Conservation (phyloP, 306 rosid genomes). For the Bauhinia variegata region DNA sequence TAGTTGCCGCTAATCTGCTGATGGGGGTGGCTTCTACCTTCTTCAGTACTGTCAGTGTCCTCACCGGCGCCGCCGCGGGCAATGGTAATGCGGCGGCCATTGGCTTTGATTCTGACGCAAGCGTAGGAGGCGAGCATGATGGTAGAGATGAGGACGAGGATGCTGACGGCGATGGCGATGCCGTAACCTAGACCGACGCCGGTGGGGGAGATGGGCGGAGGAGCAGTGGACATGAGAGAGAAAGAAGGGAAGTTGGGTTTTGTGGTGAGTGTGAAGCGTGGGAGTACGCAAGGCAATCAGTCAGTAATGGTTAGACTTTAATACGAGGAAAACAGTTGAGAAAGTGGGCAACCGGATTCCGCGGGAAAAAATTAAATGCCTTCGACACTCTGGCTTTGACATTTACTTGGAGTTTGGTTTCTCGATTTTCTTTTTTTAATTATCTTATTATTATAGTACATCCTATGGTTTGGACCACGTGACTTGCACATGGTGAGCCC, state of each 20-base stretch:
- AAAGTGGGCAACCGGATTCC: constrained; percentile 44
- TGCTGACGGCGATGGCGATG: constrained; percentile 70
- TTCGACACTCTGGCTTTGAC: constrained; percentile 33
- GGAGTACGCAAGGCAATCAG: not conserved
- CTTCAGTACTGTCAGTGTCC: not conserved
- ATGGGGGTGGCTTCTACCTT: too few species aligned
- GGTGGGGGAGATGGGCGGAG: constrained; percentile 43
- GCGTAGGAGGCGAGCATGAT: constrained; percentile 71
- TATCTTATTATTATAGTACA: too few species aligned
- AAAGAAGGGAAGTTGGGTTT: not conserved
- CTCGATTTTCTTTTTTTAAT: too few species aligned
- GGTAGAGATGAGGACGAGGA: constrained; percentile 70
- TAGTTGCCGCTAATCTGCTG: not conserved
- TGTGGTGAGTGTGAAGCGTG: not conserved
- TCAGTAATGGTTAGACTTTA: constrained; percentile 3
- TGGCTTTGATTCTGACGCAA: constrained; percentile 56
- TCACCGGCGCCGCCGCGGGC: too few species aligned
- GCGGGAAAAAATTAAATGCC: constrained; percentile 58
- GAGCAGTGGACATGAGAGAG: constrained; percentile 48
- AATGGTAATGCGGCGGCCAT: not conserved
- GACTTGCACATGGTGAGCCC: too few species aligned
- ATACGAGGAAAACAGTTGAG: constrained; percentile 36
- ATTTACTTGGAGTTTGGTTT: too few species aligned
- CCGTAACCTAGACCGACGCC: constrained; percentile 71
- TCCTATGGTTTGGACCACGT: too few species aligned